A percentile compares a stretch with the other conserved stretches of the same genome.
These are phyloP conservation scores for Cladosporium colombiae DNA, from an alignment of 2,329 filamentous ascomycete species.

Conservation along the genomic window DNA sequence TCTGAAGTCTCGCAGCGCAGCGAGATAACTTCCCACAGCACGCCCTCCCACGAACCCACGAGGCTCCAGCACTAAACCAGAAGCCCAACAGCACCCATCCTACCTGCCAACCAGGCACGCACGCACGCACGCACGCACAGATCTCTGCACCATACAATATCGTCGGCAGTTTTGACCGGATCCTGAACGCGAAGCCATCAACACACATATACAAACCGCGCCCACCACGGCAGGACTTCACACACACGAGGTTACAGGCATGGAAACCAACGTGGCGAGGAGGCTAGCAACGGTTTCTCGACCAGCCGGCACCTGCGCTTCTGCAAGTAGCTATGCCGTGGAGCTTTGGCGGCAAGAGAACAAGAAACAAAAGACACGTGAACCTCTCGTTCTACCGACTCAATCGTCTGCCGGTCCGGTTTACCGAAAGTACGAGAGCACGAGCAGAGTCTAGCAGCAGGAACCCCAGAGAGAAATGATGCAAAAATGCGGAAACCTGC, in stretches of 20 bases:
- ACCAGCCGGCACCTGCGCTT: not conserved
- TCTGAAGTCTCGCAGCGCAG: not conserved
- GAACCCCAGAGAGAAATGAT: not conserved
- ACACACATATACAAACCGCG: not conserved
- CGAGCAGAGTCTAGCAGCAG: not conserved
- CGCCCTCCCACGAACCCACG: not conserved
- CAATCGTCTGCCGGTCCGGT: not conserved
- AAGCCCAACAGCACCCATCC: not conserved
- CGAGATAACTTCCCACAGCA: not conserved
- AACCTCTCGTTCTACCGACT: not conserved
- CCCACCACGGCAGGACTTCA: not conserved
- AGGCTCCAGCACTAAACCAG: not conserved
- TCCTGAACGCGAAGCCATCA: not conserved
- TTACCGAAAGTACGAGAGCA: not conserved
- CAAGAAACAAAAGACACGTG: not conserved
- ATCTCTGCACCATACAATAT: not conserved
- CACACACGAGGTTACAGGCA: not conserved
- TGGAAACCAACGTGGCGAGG: not conserved
- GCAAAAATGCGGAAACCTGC: not conserved
- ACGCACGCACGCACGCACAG: not conserved
- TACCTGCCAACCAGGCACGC: not conserved
- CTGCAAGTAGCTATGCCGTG: not conserved
- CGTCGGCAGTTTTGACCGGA: not conserved
- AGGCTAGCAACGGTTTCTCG: not conserved
- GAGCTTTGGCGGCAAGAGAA: not conserved